phyloP scores from a whole-genome alignment of 108 stramenopile genomes.

The Nitzschia palea region DNA sequence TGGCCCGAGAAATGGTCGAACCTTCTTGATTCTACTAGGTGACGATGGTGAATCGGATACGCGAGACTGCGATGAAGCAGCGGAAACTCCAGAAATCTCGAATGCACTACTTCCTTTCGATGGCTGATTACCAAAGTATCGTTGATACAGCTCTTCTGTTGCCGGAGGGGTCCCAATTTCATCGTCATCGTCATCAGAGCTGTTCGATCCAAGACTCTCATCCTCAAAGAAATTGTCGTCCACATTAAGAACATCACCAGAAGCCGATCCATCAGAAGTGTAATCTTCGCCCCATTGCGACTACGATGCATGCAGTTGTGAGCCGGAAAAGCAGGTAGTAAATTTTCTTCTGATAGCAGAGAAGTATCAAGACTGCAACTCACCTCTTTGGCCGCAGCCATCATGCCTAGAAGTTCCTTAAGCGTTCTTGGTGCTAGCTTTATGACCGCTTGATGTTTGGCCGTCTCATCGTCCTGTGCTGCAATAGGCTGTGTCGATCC shows the following conservation, averaged over 20 bases:
- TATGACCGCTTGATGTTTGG: not conserved
- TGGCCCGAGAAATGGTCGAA: constrained; percentile 33
- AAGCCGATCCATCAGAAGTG: constrained; percentile 16
- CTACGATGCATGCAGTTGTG: not conserved
- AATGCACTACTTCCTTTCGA: constrained; percentile 21
- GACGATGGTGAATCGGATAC: not conserved
- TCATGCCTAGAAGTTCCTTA: constrained; percentile 71
- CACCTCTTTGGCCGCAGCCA: constrained; percentile 52
- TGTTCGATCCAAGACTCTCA: constrained; percentile 34
- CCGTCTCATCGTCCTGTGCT: not conserved
- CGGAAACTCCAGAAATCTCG: not conserved
- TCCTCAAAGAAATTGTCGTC: constrained; percentile 49
- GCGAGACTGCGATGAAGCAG: not conserved
- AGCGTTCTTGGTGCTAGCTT: constrained; percentile 35
- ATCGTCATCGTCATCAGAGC: constrained; percentile 45
- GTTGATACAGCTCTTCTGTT: constrained; percentile 33
- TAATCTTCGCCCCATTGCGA: constrained; percentile 72
- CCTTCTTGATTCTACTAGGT: constrained; percentile 4
- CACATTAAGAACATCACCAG: constrained; percentile 32
- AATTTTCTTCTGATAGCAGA: no score
- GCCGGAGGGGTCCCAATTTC: constrained; percentile 20
- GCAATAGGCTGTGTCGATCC: not conserved
- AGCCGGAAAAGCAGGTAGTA: not conserved
- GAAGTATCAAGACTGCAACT: not conserved
- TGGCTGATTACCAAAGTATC: constrained; percentile 33